phyloP scores from a whole-genome alignment of 2,329 filamentous ascomycete species.

The Esteya vermicola region DNA sequence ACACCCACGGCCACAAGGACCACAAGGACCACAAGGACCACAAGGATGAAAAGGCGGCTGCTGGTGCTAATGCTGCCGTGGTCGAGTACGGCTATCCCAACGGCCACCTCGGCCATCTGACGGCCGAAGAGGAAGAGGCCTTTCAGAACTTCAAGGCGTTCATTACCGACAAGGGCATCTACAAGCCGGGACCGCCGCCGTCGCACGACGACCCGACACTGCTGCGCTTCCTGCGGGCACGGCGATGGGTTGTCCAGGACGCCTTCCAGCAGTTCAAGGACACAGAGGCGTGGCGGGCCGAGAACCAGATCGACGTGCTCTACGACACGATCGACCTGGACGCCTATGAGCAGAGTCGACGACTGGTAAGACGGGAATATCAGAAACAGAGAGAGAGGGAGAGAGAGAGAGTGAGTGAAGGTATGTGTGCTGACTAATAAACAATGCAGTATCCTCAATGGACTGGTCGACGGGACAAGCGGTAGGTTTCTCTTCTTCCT shows the following conservation, averaged over 20 bases:
- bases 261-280: conserved; percentile 75
- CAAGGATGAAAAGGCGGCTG: too few relatives aligned
- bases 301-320: conserved; percentile 62
- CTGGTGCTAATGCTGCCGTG: conserved; percentile 7
- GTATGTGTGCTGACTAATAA: background rate
- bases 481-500: conserved; percentile 15
- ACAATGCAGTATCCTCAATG: conserved; percentile 70
- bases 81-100: conserved; percentile 43
- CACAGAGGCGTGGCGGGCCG: conserved; percentile 74
- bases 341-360: conserved; percentile 67
- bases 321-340: conserved; percentile 79
- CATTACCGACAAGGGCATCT: conserved; percentile 50
- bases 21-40: conserved; percentile 1
- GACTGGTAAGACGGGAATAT: conserved; percentile 42
- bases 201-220: conserved; percentile 63
- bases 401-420: background rate
- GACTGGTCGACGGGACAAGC: conserved; percentile 75
- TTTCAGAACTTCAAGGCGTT: conserved; percentile 59
- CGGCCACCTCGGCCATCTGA: conserved; percentile 73
- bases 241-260: conserved; percentile 64
- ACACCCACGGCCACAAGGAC: too few relatives aligned
- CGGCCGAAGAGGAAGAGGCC: conserved; percentile 48
- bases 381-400: background rate
- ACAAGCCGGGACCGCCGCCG: conserved; percentile 37
- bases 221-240: conserved; percentile 73